Evolutionary conservation across 257 asterid species (phyloP), one percentile per base, ranked within the genome.

Genomic region (Capsicum chinense): DNA sequence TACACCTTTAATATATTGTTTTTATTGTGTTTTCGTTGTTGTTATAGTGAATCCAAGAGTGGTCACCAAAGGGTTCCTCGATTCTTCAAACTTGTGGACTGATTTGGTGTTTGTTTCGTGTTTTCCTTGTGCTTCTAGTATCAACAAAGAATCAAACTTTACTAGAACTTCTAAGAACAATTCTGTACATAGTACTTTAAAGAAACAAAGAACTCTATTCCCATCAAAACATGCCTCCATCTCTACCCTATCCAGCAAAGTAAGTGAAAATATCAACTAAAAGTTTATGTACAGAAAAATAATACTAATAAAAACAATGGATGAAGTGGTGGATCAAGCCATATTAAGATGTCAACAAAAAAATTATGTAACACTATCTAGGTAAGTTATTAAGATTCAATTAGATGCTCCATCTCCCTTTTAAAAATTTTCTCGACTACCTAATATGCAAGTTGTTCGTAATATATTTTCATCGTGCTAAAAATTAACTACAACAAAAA

Each of bases 171-270:
- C 33, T 26, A 26, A 26, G 33, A 26, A 26, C 33, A 26, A 26
- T 26, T 26, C 1, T 0, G 1, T 83, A 21, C 87, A 19, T 82
- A 88, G 52, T 66, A 88, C 5, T 81, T 87, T 87, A 84, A 87
- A 83, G 80, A 88, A 88, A 64, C 84, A 79, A 37, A 37, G n/a
- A 44, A 42, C 80, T 50, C 1, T 63, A 42, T 80, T 83, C 19
- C 42, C 33, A 74, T 88, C 84, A 79, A 7, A 0, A 26, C 82
- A 83, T 21, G 85, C 87, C 4, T 9, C 79, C 84, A 56, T 79
- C 21, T 71, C 11, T 6, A 0, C 37, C 35, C 3, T 9, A 47
- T 3, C 17, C 79, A n/a, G 10, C 0, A 5, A 2, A 71, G 17
- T 12, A 44, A 44, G 47, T 17, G n/a, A 9, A 42, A 71, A 39